Evolutionary conservation across 176 grass and related monocot genomes (phyloP), one percentile per base, ranked within the genome.

Genomic region (Otatea glauca): DNA sequence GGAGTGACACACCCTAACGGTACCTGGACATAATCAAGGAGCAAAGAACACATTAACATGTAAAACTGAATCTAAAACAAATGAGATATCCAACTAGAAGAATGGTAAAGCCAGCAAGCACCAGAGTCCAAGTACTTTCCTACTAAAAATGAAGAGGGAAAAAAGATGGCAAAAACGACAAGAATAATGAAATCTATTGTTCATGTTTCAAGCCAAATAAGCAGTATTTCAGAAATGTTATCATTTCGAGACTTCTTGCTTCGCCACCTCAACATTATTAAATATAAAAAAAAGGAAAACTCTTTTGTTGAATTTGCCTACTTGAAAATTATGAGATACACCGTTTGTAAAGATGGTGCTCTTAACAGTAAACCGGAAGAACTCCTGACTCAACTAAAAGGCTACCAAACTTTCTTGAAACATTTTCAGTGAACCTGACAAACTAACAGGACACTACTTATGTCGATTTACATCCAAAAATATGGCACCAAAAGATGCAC

Each of bases 1-100:
- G 96, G 96, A 80, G 93, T 98, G 81, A 98, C 96, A 61, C 91
- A 98, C 16, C 96, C 96, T 73, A 98, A 78, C 11, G 93, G 89
- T 23, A 98, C 96, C 96, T 98, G 75, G 37, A 79, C 76, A 88
- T 71, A 90, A 71, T 81, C 65, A 72, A 61, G 43, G 29, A 86
- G 48, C 23, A 68, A 76, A 55, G 59, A 37, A 70, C 23, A 77
- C 16, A 67, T 88, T 72, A 88, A 44, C 17, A 89, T 70, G 43
- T 51, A 2, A 51, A 16, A 25, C 5, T 72, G 18, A 53, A 80
- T 53, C 45, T 48, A 41, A 8, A 90, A 68, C 16, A 78, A 43
- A 10, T 77, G 29, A 51, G 18, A 17, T 37, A 81, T 35, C 70
- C 60, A 60, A 43, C 38, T 85, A 24, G 25, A 70, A 71, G 21